Evolutionary conservation across 148 eudicot species (phyloP), one percentile per base, ranked within the genome.

Genomic region (Vaccinium macrocarpon): DNA sequence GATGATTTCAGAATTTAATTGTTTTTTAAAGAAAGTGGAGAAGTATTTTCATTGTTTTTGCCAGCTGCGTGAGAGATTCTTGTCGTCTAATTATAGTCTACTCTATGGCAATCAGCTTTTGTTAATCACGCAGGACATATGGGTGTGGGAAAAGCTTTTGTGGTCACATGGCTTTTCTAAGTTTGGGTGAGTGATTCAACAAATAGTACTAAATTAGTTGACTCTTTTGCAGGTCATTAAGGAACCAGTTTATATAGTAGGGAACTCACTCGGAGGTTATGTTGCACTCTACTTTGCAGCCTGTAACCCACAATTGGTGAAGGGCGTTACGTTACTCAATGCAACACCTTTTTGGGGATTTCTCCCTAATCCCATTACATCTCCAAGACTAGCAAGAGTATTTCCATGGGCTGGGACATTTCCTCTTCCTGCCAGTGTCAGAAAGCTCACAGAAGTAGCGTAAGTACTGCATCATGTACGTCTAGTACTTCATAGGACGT

Each of bases 311-410:
- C 84, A 95, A 59, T 83, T 93, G 85, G 99, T 97, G 86, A 97
- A 93, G 87, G 98, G 98, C 56, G 89, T 97, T 73, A 95, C 98
- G 18, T 92, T 97, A 78, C 94, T 97, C 35, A 97, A 97, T 84
- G 98, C 99, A 78, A 95, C 99, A 62, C 99, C 98, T 59, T 94
- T 97, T 87, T 97, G 99, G 99, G 99, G 97, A 18, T 90, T 97
- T 89, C 93, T 97, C 79, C 99, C 99, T 5, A 97, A 97, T 82
- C 94, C 97, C 16, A 81, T 72, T 61, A 92, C 88, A 86, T 93
- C 94, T 76, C 99, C 98, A 50, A 88, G 89, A 78, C 89, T 97
- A 25, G 92, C 97, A 11, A 88, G 86, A 89, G 80, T 92, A 59
- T 92, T 97, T 86, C 96, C 99, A 53, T 91, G 95, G 95, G 90